A percentile compares a stretch with the other conserved stretches of the same genome.
Conservation (phyloP, 495 filamentous ascomycete genomes). For the Penicillium egyptiacum region DNA sequence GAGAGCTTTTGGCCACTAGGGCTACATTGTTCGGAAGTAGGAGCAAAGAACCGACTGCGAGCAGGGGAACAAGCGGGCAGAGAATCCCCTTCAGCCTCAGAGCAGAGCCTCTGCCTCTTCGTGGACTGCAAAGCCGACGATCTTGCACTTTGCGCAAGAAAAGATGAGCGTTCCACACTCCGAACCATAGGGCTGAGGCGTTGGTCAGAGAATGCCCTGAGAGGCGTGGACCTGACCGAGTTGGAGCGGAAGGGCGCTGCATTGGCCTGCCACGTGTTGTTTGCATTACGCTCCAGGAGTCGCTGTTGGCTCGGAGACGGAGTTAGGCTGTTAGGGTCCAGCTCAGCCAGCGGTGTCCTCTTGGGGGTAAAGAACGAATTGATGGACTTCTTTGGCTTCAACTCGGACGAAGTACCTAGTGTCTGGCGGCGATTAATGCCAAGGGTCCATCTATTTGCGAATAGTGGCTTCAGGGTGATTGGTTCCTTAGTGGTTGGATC, state of each 20-base stretch:
- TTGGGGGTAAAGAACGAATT: conserved; percentile 74
- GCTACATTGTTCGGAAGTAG: conserved; percentile 41
- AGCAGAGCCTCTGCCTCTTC: conserved; percentile 65
- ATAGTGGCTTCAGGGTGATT: conserved; percentile 48
- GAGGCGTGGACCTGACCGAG: conserved; percentile 41
- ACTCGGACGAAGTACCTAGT: conserved; percentile 48
- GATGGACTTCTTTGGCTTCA: conserved; percentile 67
- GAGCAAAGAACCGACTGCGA: conserved; percentile 60
- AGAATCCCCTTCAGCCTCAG: conserved; percentile 49
- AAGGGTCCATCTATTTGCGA: conserved; percentile 26
- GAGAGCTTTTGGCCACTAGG: conserved; percentile 51
- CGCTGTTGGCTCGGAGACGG: conserved; percentile 67
- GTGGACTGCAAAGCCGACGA: conserved; percentile 49
- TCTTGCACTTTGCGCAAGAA: conserved; percentile 44
- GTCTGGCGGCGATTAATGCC: conserved; percentile 43
- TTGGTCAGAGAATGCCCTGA: conserved; percentile 37
- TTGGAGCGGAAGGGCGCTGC: conserved; percentile 37
- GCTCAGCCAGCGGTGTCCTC: conserved; percentile 76
- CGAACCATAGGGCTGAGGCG: conserved; percentile 39
- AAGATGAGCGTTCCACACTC: conserved; percentile 46
- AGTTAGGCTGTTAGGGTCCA: conserved; percentile 82
- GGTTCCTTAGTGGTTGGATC: conserved; percentile 84
- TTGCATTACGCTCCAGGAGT: conserved; percentile 54
- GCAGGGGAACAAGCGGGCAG: conserved; percentile 33
- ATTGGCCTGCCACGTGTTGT: conserved; percentile 54